These are phyloP conservation scores for Plantago elongata DNA, from an alignment of 257 asterid genomes.

Conservation along the genomic window DNA sequence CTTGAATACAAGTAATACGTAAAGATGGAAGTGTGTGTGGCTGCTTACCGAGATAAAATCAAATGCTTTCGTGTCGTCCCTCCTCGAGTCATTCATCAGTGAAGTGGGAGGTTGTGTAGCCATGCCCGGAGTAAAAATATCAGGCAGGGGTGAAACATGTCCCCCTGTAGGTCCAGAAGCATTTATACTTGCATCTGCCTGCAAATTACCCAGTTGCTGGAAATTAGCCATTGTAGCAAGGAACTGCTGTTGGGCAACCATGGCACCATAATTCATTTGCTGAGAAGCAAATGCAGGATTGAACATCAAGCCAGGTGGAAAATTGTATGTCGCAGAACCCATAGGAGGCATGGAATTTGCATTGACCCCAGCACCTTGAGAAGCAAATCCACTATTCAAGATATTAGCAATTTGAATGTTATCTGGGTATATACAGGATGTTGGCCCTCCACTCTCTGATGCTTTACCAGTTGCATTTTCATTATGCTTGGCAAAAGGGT, in stretches of 20 bases:
- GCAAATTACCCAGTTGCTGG: constrained; percentile 74
- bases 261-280: constrained; percentile 50
- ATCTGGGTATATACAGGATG: constrained; percentile 29
- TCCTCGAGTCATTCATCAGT: constrained; percentile 61
- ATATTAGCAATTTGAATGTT: constrained; percentile 29
- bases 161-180: constrained; percentile 47
- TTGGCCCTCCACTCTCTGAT: constrained; percentile 29
- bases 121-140: constrained; percentile 68
- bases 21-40: constrained; percentile 8
- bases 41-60: constrained; percentile 90
- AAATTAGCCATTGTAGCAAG: constrained; percentile 83
- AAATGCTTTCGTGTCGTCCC: constrained; percentile 84
- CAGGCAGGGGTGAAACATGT: constrained; percentile 61
- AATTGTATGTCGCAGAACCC: constrained; percentile 57
- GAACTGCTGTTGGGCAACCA: constrained; percentile 85
- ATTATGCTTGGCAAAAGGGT: constrained; percentile 37
- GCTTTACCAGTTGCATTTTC: constrained; percentile 29
- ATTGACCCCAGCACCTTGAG: constrained; percentile 56
- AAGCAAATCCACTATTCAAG: constrained; percentile 41
- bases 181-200: constrained; percentile 31
- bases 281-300: constrained; percentile 68
- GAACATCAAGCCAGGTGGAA: constrained; percentile 60
- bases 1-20: constrained; percentile 7
- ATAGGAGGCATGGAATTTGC: constrained; percentile 51
- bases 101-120: constrained; percentile 76